A percentile compares a stretch with the other conserved stretches of the same genome.
These are phyloP conservation scores for Diaporthe citrichinensis DNA, from an alignment of 2,329 filamentous ascomycete species.

Conservation along the genomic window DNA sequence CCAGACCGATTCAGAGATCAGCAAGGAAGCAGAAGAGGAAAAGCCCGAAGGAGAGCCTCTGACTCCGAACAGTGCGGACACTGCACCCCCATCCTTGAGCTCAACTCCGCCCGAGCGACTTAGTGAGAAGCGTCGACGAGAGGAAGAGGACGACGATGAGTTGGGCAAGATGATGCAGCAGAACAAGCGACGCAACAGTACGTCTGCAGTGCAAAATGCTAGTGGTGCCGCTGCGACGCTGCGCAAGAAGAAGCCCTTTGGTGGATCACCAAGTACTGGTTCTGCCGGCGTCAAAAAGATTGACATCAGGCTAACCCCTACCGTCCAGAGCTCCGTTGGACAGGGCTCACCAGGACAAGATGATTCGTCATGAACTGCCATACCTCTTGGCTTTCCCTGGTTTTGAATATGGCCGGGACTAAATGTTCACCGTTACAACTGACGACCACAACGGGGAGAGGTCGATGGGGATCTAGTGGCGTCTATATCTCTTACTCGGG, in stretches of 20 bases:
- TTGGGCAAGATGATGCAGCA: constrained; percentile 81
- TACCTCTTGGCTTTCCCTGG: neutral
- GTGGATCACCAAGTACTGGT: constrained; percentile 55
- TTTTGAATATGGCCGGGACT: neutral
- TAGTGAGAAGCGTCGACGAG: constrained; percentile 89
- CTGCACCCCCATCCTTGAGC: constrained; percentile 49
- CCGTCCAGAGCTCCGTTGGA: constrained; percentile 54
- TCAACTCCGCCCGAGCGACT: constrained; percentile 82
- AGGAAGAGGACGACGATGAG: constrained; percentile 94
- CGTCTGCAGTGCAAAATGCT: constrained; percentile 61
- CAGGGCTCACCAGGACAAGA: constrained; percentile 55
- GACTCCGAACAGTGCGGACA: constrained; percentile 52
- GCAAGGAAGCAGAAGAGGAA: constrained; percentile 44
- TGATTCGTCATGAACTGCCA: constrained; percentile 54
- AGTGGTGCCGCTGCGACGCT: constrained; percentile 56
- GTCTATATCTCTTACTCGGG: neutral
- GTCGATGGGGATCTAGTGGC: neutral
- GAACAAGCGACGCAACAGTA: constrained; percentile 73
- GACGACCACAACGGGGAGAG: neutral
- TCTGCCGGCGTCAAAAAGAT: constrained; percentile 66
- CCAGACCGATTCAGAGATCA: constrained; percentile 47
- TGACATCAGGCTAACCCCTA: constrained; percentile 68
- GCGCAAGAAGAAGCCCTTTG: constrained; percentile 63
- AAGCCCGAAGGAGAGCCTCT: constrained; percentile 44
- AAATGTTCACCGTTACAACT: neutral